Conservation (phyloP, 1,284 basidiomycete species). For the Entoloma clypeatum region DNA sequence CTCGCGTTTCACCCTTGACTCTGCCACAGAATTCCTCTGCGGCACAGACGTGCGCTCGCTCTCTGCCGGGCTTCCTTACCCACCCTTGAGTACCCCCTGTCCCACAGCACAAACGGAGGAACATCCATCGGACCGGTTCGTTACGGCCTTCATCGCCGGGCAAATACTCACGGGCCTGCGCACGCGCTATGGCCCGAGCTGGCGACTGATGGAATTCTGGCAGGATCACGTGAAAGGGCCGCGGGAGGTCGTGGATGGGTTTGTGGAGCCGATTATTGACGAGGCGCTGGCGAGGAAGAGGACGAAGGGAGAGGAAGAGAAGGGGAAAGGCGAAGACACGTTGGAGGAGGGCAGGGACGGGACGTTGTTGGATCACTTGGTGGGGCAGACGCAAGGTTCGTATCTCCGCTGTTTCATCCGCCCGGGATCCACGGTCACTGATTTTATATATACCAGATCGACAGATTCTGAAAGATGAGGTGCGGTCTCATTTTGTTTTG, state of each 20-base stretch:
- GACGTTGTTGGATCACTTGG: constrained; percentile 37
- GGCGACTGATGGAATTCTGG: constrained; percentile 36
- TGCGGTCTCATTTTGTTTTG: not conserved
- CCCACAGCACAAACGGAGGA: constrained; percentile 11
- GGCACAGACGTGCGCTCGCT: constrained; percentile 32
- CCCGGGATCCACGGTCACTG: not conserved
- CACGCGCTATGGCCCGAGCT: constrained; percentile 27
- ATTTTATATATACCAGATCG: constrained; percentile 17
- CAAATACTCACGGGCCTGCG: constrained; percentile 26
- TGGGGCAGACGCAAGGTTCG: constrained; percentile 32
- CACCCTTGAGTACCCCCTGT: constrained; percentile 17
- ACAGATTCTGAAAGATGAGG: constrained; percentile 43
- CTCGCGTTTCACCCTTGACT: constrained; percentile 35
- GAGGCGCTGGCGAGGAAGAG: constrained; percentile 17
- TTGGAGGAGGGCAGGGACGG: constrained; percentile 20
- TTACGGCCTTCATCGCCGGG: constrained; percentile 31
- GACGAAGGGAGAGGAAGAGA: constrained; percentile 11
- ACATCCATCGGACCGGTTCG: constrained; percentile 30
- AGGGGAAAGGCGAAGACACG: constrained; percentile 13
- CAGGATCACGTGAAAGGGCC: constrained; percentile 27
- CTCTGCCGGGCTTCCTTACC: constrained; percentile 29
- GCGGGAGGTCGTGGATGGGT: constrained; percentile 30
- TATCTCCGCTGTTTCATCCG: not conserved
- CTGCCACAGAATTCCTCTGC: constrained; percentile 50
- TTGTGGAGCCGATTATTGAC: constrained; percentile 30